These are phyloP conservation scores for Magnolia officinalis DNA, from an alignment of 164 flowering plant genomes.

Conservation along the genomic window DNA sequence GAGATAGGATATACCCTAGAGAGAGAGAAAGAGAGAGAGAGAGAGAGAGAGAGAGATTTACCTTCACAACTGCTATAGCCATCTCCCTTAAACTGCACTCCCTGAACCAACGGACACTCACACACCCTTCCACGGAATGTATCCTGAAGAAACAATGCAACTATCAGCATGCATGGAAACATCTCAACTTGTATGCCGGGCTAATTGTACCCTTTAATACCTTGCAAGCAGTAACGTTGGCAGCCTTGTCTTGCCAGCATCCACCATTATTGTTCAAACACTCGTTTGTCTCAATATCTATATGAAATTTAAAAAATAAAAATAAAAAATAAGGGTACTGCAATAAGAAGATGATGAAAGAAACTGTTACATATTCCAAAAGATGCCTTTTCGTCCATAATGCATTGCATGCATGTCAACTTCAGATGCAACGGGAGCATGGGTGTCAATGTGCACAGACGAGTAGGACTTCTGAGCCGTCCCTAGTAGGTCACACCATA, in stretches of 20 bases:
- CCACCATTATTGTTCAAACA: constrained; percentile 90
- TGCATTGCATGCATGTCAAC: background rate
- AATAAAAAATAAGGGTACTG: background rate
- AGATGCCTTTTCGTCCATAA: background rate
- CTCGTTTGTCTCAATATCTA: constrained; percentile 94
- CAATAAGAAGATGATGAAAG: no score
- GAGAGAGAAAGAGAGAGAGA: background rate
- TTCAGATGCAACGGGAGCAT: background rate
- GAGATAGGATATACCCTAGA: no score
- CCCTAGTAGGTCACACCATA: background rate
- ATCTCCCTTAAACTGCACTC: constrained; percentile 96
- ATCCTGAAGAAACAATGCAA: constrained; percentile 44
- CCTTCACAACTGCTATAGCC: constrained; percentile 90
- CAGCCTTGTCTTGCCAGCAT: constrained; percentile 78
- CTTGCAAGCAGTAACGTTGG: constrained; percentile 89
- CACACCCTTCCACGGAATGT: constrained; percentile 97
- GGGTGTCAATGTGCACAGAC: background rate
- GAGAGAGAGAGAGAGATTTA: constrained; percentile 14
- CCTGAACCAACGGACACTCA: constrained; percentile 85
- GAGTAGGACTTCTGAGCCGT: background rate
- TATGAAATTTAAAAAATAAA: background rate
- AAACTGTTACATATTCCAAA: no score
- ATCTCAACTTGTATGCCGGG: background rate
- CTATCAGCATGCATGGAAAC: background rate
- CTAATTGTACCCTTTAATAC: constrained; percentile 26